Base-by-base conservation (phyloP, 1,139 yeast species). In the Chernovozyma aurita region DNA sequence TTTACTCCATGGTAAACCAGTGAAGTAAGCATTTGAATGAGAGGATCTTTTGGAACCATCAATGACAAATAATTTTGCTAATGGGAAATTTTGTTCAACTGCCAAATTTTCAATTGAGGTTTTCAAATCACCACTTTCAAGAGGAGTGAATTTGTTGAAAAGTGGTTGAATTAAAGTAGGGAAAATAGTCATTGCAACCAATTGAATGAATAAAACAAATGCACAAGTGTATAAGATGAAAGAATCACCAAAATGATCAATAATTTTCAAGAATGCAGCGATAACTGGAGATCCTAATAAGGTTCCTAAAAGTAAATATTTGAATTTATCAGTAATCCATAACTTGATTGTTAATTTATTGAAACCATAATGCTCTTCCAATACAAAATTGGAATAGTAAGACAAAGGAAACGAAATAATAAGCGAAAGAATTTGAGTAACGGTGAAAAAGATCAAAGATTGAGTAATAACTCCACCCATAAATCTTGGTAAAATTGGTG, bases 31-130 rank as follows among this genome's bases (percentile, higher is more conserved):
- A 55, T 92, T 92, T 5, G 97, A 90, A 61, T 92, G 98, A 12
- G 95, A 79, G 1, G 96, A 86, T 64, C 97, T 83, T 59, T 84
- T 86, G 34, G 97, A 90, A 12, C 97, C 97, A 57, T 92, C 98
- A 55, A 90, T 78, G 34, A 90, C 96, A 52, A 76, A 85, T 41
- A 92, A 69, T 53, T 87, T 81, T 40, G 81, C 76, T 55, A 88
- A 76, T 46, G 98, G 98, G 77, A 92, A 92, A 26, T 78, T 68
- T 54, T 86, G 85, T 38, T 73, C 62, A 12, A 67, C 56, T 21
- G 98, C 97, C 45, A 92, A 74, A 18, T 74, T 66, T 59, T 88
- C 95, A 57, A 92, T 88, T 8, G 85, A 80, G 11, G 74, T 64
- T 58, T 86, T 85, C 64, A 92, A 75, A 55, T 87, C 88, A 24